Percentiles rank a stretch among this genome's conserved stretches.
Conservation (phyloP, 495 filamentous ascomycete genomes). For the Aspergillus wentii region DNA sequence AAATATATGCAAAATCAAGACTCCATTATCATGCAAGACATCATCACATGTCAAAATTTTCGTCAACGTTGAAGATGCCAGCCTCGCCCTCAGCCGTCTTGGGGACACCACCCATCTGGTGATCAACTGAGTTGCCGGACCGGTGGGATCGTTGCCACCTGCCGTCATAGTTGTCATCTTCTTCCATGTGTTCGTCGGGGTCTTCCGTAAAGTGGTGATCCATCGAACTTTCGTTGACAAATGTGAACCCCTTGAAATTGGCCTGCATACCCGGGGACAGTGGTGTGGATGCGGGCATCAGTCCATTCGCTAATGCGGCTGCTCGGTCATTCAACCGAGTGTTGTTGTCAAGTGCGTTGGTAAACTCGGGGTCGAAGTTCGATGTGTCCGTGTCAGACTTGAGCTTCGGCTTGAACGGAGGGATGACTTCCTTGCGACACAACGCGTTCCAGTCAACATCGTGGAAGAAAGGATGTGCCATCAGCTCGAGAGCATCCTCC, state of each 20-base stretch:
- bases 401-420: conserved; percentile 95
- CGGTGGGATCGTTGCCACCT: conserved; percentile 34
- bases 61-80: conserved; percentile 65
- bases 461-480: conserved; percentile 87
- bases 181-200: conserved; percentile 62
- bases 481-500: conserved; percentile 89
- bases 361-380: conserved; percentile 98
- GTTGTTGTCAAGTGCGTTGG: conserved; percentile 72
- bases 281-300: conserved; percentile 80
- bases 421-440: conserved; percentile 84
- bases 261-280: conserved; percentile 93
- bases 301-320: conserved; percentile 65
- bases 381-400: conserved; percentile 93
- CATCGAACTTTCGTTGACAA: conserved; percentile 94
- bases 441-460: conserved; percentile 91
- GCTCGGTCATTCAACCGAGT: conserved; percentile 83
- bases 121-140: conserved; percentile 32
- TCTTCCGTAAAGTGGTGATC: conserved; percentile 79
- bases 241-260: conserved; percentile 97
- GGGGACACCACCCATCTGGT: conserved; percentile 72
- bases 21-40: conserved; percentile 42
- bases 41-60: conserved; percentile 65
- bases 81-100: conserved; percentile 60
- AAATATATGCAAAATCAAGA: conserved; percentile 34
- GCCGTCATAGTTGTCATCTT: conserved; percentile 60